Evolutionary conservation across 371 early-diverging fungal species (phyloP), one percentile per base, ranked within the genome.

Genomic region (Mortierella sp.): DNA sequence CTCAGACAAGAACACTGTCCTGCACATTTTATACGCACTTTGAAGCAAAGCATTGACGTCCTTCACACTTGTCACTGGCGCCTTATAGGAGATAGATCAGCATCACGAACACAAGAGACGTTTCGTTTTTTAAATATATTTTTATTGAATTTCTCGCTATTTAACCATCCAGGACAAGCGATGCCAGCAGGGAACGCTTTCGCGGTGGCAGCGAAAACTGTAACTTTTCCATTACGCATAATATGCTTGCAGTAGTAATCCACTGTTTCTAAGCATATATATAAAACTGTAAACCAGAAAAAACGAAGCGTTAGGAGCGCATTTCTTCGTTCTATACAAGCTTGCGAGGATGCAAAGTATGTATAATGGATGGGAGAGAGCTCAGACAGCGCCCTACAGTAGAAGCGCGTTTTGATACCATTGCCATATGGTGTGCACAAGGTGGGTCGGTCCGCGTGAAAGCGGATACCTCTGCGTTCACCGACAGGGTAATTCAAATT

Each of bases 381-480:
- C 72, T 76, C 76, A 76, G 76, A 76, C 76, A 64, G 75, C 75
- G 49, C 64, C 62, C 59, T 50, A 43, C 17, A 39, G 39, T 56
- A 59, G 55, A 39, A 44, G 53, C 43, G 70, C 69, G 64, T 55
- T 64, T 69, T 76, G 57, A 68, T 69, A 60, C 70, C 76, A 76
- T 60, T n/a, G 76, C 64, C 75, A 69, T 76, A 69, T 69, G 76
- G 61, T 60, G 76, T 69, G 76, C 76, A 76, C 76, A 46, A 76
- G 76, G 76, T 76, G 76, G 76, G 76, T 76, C 70, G 64, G 56
- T 69, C 76, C 69, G 65, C 61, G 53, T 60, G 39, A 56, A 75
- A 47, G 52, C 64, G 69, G 70, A 62, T 68, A 68, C 76, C 76
- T 76, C 76, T 76, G 76, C 76, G 76, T 76, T 69, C 76, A 64